phyloP scores from a whole-genome alignment of 2,329 filamentous ascomycete genomes.

The Capronia americana region DNA sequence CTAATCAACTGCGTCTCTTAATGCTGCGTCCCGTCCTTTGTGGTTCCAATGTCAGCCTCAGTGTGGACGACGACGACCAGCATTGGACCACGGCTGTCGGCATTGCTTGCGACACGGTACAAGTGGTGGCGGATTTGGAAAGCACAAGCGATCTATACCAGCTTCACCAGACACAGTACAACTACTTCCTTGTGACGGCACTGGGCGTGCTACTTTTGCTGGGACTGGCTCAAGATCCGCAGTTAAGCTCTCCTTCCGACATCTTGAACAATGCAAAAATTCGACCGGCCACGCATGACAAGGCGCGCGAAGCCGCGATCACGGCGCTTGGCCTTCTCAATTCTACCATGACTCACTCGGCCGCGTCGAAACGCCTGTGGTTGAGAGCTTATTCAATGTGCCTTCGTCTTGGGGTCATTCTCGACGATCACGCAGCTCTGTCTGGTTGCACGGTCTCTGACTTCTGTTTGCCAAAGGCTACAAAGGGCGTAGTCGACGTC shows the following conservation, averaged over 20 bases:
- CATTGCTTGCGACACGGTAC: slow-evolving; percentile 10
- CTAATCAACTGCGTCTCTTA: slow-evolving; percentile 7
- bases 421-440: neutral
- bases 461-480: neutral
- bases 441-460: neutral
- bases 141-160: slow-evolving; percentile 10
- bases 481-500: neutral
- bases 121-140: slow-evolving; percentile 5
- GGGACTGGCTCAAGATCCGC: slow-evolving; percentile 3
- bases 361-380: slow-evolving; percentile 6
- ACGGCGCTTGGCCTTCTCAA: slow-evolving; percentile 5
- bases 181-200: slow-evolving; percentile 12
- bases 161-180: slow-evolving; percentile 10
- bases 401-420: slow-evolving; percentile 6
- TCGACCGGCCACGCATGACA: slow-evolving; percentile 3
- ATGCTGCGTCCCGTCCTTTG: slow-evolving; percentile 11
- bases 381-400: slow-evolving; percentile 8
- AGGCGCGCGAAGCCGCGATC: neutral
- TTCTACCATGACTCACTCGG: slow-evolving; percentile 5
- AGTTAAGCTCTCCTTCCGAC: slow-evolving; percentile 1
- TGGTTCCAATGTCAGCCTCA: neutral
- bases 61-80: slow-evolving; percentile 3
- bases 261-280: neutral
- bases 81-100: neutral
- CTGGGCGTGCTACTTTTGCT: slow-evolving; percentile 2